Base-by-base conservation (phyloP, 225 moss, liverwort and hornwort species). In the Marchantia paleacea region DNA sequence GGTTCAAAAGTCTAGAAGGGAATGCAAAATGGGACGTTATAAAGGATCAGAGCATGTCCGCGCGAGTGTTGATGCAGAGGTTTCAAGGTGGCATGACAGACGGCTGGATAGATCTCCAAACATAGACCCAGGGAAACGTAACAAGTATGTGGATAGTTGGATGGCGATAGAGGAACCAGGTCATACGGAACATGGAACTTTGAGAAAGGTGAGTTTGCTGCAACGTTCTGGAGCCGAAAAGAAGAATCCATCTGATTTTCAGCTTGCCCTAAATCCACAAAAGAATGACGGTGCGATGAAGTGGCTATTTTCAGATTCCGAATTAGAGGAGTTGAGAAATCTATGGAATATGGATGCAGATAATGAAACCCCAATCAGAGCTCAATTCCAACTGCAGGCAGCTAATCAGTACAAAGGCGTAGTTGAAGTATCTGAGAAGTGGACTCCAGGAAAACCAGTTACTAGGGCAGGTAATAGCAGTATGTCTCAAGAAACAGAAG, bases 291-390 rank as follows among this genome's bases (percentile, higher is more conserved):
- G 29, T 14, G 55, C 54, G 25, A 24, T 74, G 25, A 53, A 16
- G 25, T 53, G 74, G 28, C 10, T 74, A 26, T 74, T 52, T n/a
- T 73, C 73, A 52, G 26, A 74, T 54, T 74, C 28, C 1, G 74
- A 74, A 74, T 14, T 53, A 16, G 74, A 53, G 26, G 55, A 74
- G 7, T 53, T 53, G 25, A 53, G 20, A 74, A n/a, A 55, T 74
- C 2, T 55, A 25, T 74, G 74, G 74, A 54, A 53, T 54, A 71
- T 50, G 20, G 71, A 71, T 71, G 71, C 48, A 71, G 71, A 22
- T 71, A 47, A 48, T 50, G 22, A 6, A 7, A 49, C 18, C 13
- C 30, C 71, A 71, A 49, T 6, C 24, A 68, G n/a, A 71, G 14
- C 12, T 48, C 2, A 39, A 39, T 39, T 5, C 39, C 71, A 48